A percentile compares a stretch with the other conserved stretches of the same genome.
Conservation (phyloP, 208 protist species). For the Crithidia expoeki region DNA sequence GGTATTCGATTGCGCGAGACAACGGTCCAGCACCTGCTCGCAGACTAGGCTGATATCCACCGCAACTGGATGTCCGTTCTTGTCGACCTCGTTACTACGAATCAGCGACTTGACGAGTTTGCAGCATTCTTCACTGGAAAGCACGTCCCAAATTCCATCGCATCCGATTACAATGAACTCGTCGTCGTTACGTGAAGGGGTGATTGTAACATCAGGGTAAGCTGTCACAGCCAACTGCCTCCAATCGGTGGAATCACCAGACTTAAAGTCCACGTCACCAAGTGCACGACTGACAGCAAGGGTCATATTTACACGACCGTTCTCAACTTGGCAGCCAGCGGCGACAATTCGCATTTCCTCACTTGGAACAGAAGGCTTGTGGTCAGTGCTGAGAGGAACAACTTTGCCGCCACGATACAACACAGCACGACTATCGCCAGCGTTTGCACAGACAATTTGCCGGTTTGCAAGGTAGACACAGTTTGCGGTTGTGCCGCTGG, state of each 20-base stretch:
- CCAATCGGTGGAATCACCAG: conserved; percentile 55
- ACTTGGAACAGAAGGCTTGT: conserved; percentile 78
- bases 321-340: conserved; percentile 84
- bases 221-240: conserved; percentile 82
- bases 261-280: conserved; percentile 94
- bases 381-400: conserved; percentile 86
- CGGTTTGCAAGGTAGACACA: conserved; percentile 72
- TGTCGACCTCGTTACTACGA: conserved; percentile 32
- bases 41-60: conserved; percentile 78
- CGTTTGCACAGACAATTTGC: conserved; percentile 88
- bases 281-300: conserved; percentile 94
- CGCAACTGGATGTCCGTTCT: conserved; percentile 22
- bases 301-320: conserved; percentile 91
- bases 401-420: conserved; percentile 71
- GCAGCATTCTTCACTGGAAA: conserved; percentile 83
- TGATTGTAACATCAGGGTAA: conserved; percentile 66
- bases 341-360: conserved; percentile 86
- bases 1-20: conserved; percentile 63
- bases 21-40: conserved; percentile 77
- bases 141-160: conserved; percentile 95
- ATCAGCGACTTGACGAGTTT: conserved; percentile 49
- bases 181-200: conserved; percentile 46
- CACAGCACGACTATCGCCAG: conserved; percentile 91
- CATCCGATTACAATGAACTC: conserved; percentile 93
- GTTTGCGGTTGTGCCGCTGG: conserved; percentile 85